Evolutionary conservation across 805 yeast species (phyloP).

Genomic region (Komagataella kurtzmanii): DNA sequence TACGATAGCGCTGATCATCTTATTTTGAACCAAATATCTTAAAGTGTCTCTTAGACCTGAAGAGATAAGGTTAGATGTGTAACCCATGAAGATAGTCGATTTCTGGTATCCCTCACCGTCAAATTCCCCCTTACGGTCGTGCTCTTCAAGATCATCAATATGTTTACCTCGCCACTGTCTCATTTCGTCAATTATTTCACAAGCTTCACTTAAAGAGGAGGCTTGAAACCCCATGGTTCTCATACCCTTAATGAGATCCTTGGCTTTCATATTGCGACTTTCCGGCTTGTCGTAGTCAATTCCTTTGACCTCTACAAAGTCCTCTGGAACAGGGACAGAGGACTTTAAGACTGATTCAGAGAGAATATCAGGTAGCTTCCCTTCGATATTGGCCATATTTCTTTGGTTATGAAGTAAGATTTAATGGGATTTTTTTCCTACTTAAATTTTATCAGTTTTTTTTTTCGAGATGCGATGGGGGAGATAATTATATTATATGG

Average conservation of each 20-base stretch:
- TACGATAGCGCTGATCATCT: slow-evolving; percentile 88
- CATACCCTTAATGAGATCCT: slow-evolving; percentile 72
- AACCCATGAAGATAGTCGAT: slow-evolving; percentile 89
- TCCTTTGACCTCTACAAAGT: slow-evolving; percentile 70
- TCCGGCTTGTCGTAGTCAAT: slow-evolving; percentile 76
- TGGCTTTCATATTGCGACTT: slow-evolving; percentile 68
- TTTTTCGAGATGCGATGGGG: background rate
- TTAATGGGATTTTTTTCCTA: slow-evolving; percentile 37
- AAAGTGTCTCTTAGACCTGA: slow-evolving; percentile 90
- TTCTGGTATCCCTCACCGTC: slow-evolving; percentile 70
- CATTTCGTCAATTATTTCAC: slow-evolving; percentile 90
- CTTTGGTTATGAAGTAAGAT: slow-evolving; percentile 47
- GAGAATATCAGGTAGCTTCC: slow-evolving; percentile 49
- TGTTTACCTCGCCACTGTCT: slow-evolving; percentile 85
- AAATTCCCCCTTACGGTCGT: slow-evolving; percentile 59
- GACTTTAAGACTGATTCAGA: slow-evolving; percentile 85
- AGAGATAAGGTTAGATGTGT: slow-evolving; percentile 89
- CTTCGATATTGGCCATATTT: background rate
- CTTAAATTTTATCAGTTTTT: slow-evolving; percentile 3
- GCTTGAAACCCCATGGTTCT: slow-evolving; percentile 97
- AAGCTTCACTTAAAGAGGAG: slow-evolving; percentile 70
- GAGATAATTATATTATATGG: background rate
- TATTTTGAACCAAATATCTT: slow-evolving; percentile 81
- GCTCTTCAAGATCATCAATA: slow-evolving; percentile 52
- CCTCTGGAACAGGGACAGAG: slow-evolving; percentile 76